Evolutionary conservation across 805 yeast species (phyloP).

Genomic region (Candida khao-thaluensis): DNA sequence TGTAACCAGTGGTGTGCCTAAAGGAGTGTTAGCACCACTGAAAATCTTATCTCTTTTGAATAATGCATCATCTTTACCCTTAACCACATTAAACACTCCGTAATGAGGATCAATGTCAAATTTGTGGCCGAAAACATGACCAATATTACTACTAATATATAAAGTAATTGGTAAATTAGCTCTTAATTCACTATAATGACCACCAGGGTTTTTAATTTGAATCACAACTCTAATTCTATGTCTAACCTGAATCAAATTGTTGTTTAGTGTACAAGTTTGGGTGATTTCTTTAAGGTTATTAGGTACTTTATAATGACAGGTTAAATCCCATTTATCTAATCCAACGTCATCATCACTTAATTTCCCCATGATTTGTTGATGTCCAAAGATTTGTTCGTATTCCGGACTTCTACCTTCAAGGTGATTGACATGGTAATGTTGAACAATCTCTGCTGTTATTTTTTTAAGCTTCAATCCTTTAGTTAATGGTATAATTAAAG

Average conservation of each 20-base stretch:
- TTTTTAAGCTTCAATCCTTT: constrained; percentile 41
- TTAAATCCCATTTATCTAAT: constrained; percentile 47
- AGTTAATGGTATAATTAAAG: constrained; percentile 45
- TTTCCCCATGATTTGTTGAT: constrained; percentile 20
- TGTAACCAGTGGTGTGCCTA: constrained; percentile 9
- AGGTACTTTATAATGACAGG: constrained; percentile 43
- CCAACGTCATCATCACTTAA: constrained; percentile 13
- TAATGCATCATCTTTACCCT: constrained; percentile 25
- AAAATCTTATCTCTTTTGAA: constrained; percentile 25
- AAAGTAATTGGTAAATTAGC: constrained; percentile 50
- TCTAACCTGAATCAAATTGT: constrained; percentile 42
- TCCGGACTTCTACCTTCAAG: constrained; percentile 42
- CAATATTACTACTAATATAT: constrained; percentile 41
- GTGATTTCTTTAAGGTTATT: constrained; percentile 37
- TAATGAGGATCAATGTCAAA: constrained; percentile 28
- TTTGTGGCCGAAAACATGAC: constrained; percentile 35
- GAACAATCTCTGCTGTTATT: constrained; percentile 23
- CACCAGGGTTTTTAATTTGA: constrained; percentile 46
- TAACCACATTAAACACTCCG: constrained; percentile 25
- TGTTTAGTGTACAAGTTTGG: constrained; percentile 42
- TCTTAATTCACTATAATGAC: constrained; percentile 51
- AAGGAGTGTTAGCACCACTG: constrained; percentile 7
- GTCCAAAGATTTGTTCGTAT: constrained; percentile 32
- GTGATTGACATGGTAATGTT: constrained; percentile 34
- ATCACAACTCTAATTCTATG: constrained; percentile 47